Percentiles rank a stretch among this genome's conserved stretches.
phyloP scores from a whole-genome alignment of 306 rosid species.

The Castanea sativa region DNA sequence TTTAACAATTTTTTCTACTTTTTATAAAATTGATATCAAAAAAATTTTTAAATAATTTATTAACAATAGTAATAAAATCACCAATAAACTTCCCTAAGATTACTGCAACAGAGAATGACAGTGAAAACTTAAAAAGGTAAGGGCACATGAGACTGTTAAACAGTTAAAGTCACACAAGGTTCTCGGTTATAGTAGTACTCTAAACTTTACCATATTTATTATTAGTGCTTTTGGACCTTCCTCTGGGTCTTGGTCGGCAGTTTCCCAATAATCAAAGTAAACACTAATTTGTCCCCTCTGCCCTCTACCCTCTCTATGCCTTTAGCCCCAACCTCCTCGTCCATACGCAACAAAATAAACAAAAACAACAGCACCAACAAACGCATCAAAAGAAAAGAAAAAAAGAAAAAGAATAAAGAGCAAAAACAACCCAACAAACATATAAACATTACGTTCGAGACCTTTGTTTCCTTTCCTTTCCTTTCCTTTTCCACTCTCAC shows the following conservation, averaged over 20 bases:
- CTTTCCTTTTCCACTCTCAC: slow-evolving; percentile 5
- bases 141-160: too few species aligned
- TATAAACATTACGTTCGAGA: slow-evolving; percentile 21
- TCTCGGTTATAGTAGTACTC: too few species aligned
- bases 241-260: not conserved
- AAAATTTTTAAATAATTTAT: too few species aligned
- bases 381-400: slow-evolving; percentile 22
- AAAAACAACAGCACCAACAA: not conserved
- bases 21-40: too few species aligned
- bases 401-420: not conserved
- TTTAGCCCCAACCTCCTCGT: slow-evolving; percentile 1
- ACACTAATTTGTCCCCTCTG: slow-evolving; percentile 15
- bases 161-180: too few species aligned
- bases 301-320: not conserved
- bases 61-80: too few species aligned
- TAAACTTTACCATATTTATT: not conserved
- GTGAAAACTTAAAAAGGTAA: too few species aligned
- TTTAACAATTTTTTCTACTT: too few species aligned
- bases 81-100: too few species aligned
- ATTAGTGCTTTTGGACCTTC: not conserved
- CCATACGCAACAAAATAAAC: slow-evolving; percentile 7
- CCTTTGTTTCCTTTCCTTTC: slow-evolving; percentile 19
- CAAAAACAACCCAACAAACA: not conserved
- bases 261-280: slow-evolving; percentile 6
- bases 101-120: too few species aligned